phyloP scores from a whole-genome alignment of 192 early-diverging fungal genomes.

The Rhizoclosmatium sp. region DNA sequence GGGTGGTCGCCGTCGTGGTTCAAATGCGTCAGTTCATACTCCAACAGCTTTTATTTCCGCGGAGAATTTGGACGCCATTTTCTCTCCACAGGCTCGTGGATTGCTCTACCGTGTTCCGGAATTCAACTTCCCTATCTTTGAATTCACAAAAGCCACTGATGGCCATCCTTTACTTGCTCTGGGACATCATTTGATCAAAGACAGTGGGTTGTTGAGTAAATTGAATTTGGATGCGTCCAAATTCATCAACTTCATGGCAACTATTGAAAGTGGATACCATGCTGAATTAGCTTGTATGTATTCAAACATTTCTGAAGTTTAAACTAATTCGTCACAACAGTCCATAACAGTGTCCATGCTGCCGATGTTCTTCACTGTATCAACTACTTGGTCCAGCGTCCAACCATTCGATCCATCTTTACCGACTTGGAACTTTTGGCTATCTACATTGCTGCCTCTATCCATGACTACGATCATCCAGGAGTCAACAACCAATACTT shows the following conservation, averaged over 20 bases:
- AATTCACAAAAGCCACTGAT: constrained; percentile 46
- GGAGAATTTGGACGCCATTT: constrained; percentile 12
- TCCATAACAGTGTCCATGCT: constrained; percentile 65
- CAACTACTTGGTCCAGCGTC: constrained; percentile 51
- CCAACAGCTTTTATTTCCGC: constrained; percentile 10
- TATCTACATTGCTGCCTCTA: constrained; percentile 59
- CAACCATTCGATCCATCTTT: constrained; percentile 48
- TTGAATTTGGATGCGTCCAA: constrained; percentile 49
- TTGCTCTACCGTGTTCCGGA: constrained; percentile 48
- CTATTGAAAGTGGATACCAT: constrained; percentile 59
- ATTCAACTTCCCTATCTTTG: constrained; percentile 65
- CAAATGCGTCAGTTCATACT: constrained; percentile 3
- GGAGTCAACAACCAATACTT: constrained; percentile 66
- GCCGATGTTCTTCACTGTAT: constrained; percentile 65
- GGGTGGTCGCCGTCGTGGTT: neutral
- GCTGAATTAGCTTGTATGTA: constrained; percentile 55
- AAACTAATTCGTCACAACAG: constrained; percentile 30
- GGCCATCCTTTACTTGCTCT: constrained; percentile 51
- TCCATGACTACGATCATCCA: constrained; percentile 71
- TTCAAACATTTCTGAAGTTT: neutral
- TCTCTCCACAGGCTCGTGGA: constrained; percentile 9
- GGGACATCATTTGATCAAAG: constrained; percentile 52
- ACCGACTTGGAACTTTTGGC: constrained; percentile 59
- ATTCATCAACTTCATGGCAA: constrained; percentile 56
- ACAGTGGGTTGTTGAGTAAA: constrained; percentile 51